phyloP scores from a whole-genome alignment of 441 rosid genomes.

The Biscutella laevigata region DNA sequence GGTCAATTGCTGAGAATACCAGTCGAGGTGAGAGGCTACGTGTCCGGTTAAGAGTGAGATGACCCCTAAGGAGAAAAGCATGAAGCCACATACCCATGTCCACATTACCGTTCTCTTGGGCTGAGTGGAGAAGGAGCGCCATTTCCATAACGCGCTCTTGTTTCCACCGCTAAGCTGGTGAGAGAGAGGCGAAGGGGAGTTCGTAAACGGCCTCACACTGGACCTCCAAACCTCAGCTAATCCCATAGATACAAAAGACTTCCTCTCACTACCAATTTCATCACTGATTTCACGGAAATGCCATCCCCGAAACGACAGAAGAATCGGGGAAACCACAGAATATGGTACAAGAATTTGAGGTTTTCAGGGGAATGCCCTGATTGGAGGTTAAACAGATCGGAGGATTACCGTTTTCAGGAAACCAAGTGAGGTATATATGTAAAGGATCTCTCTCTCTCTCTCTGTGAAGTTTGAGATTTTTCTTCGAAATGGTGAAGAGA shows the following conservation, averaged over 20 bases:
- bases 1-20: slow-evolving; percentile 81
- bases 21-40: slow-evolving; percentile 86
- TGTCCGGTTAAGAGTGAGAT: slow-evolving; percentile 91
- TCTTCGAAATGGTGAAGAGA: slow-evolving; percentile 25
- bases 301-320: slow-evolving; percentile 19
- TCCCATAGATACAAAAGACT: slow-evolving; percentile 33
- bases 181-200: no score
- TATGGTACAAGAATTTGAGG: neutral
- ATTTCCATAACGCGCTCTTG: slow-evolving; percentile 32
- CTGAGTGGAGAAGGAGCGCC: slow-evolving; percentile 36
- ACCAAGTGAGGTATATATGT: neutral
- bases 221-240: slow-evolving; percentile 50
- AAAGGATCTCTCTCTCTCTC: slow-evolving; percentile 14
- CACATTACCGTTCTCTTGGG: slow-evolving; percentile 48
- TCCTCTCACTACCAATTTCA: slow-evolving; percentile 29
- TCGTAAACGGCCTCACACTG: slow-evolving; percentile 38
- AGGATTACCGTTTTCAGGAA: slow-evolving; percentile 18
- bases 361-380: neutral
- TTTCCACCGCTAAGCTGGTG: slow-evolving; percentile 37
- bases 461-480: slow-evolving; percentile 6
- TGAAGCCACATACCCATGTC: slow-evolving; percentile 69
- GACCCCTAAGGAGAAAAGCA: slow-evolving; percentile 80
- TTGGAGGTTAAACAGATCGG: slow-evolving; percentile 20
- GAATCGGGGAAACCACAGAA: slow-evolving; percentile 20
- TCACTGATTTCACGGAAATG: slow-evolving; percentile 32